Evolutionary conservation across 257 asterid species (phyloP).

Genomic region (Ilex aquifolium): DNA sequence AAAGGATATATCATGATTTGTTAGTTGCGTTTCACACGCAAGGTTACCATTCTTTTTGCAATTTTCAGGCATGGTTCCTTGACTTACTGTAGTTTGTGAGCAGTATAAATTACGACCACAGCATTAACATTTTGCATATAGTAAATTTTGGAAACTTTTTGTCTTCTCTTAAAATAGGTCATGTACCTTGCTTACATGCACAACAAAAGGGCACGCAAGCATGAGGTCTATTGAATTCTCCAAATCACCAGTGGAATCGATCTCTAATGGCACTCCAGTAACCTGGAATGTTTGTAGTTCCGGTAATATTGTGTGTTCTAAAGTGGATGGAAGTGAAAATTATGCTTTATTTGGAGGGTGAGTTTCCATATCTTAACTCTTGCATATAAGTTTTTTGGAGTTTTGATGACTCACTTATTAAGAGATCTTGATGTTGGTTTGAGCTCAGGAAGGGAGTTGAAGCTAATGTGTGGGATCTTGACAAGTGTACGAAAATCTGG

Average conservation of each 20-base stretch:
- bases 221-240: conserved; percentile 42
- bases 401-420: neutral
- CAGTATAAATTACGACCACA: too few species aligned
- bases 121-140: too few species aligned
- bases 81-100: too few species aligned
- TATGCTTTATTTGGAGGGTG: conserved; percentile 91
- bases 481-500: conserved; percentile 51
- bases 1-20: too few species aligned
- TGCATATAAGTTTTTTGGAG: neutral
- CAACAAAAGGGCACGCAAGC: conserved; percentile 56
- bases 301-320: conserved; percentile 60
- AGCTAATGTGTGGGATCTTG: conserved; percentile 82
- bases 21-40: too few species aligned
- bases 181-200: conserved; percentile 60
- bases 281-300: conserved; percentile 57
- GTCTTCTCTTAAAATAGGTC: conserved; percentile 40
- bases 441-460: conserved; percentile 80
- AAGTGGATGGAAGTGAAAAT: conserved; percentile 58
- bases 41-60: too few species aligned
- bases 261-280: conserved; percentile 40
- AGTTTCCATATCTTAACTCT: conserved; percentile 19
- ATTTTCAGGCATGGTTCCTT: too few species aligned
- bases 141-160: neutral
- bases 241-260: conserved; percentile 24
- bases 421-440: neutral